Percentiles rank a stretch among this genome's conserved stretches.
Evolutionary conservation across 75 land plant species (phyloP).

Genomic region (Ceratopteris richardii): DNA sequence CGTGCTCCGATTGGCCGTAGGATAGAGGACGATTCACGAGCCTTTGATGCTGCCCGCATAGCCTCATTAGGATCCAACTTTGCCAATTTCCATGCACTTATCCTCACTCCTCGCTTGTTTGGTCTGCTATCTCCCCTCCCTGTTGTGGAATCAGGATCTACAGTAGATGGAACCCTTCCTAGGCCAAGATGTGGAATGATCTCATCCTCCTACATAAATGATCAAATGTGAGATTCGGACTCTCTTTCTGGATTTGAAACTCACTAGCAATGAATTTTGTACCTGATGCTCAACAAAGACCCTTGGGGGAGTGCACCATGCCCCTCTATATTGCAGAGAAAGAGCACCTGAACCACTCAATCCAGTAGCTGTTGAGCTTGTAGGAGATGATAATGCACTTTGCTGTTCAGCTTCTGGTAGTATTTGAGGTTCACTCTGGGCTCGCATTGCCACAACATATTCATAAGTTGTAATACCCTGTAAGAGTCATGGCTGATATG

Average conservation of each 20-base stretch:
- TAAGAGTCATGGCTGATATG: background rate
- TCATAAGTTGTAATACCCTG: slow-evolving; percentile 80
- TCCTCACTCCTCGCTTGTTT: slow-evolving; percentile 36
- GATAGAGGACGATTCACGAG: slow-evolving; percentile 57
- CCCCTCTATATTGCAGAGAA: slow-evolving; percentile 57
- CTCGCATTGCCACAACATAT: slow-evolving; percentile 73
- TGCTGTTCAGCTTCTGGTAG: slow-evolving; percentile 30
- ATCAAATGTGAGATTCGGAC: background rate
- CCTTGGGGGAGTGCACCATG: slow-evolving; percentile 76
- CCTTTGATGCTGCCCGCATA: slow-evolving; percentile 51
- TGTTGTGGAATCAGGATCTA: slow-evolving; percentile 50
- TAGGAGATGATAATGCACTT: slow-evolving; percentile 42
- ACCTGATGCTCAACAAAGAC: slow-evolving; percentile 68
- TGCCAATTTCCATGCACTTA: slow-evolving; percentile 69
- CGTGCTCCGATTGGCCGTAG: slow-evolving; percentile 38
- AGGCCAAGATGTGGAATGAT: slow-evolving; percentile 51
- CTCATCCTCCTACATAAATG: slow-evolving; percentile 39
- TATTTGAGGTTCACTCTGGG: slow-evolving; percentile 52
- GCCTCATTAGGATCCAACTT: slow-evolving; percentile 59
- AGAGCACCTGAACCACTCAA: slow-evolving; percentile 57
- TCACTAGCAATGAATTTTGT: no score
- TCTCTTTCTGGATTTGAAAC: no score
- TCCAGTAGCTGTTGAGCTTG: slow-evolving; percentile 53
- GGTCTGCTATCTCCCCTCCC: slow-evolving; percentile 27
- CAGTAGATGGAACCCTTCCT: slow-evolving; percentile 48